Percentiles rank a stretch among this genome's conserved stretches.
These are phyloP conservation scores for Adansonia rubrostipa DNA, from an alignment of 441 rosid genomes.

Conservation along the genomic window DNA sequence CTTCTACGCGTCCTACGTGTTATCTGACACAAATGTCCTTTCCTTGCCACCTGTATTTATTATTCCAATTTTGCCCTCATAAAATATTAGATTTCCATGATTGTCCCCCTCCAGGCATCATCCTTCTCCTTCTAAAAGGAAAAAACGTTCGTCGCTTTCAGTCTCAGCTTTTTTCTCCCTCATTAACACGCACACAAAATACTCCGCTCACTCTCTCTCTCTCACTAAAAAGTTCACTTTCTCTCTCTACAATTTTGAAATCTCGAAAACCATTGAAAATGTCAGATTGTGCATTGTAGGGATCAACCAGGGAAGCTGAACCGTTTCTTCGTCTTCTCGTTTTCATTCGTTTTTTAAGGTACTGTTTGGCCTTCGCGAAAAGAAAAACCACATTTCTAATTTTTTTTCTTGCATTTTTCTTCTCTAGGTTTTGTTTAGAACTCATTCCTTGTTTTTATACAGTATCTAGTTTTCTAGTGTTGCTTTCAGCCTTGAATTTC, in stretches of 20 bases:
- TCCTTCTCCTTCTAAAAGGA: neutral
- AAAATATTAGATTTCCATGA: neutral
- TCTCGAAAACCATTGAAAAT: conserved; percentile 23
- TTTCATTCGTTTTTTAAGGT: conserved; percentile 8
- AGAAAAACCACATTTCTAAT: neutral
- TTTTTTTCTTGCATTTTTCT: neutral
- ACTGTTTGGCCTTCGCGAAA: conserved; percentile 34
- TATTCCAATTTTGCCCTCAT: conserved; percentile 21
- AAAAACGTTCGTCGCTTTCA: conserved; percentile 46
- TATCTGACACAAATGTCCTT: neutral
- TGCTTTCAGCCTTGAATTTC: conserved; percentile 2
- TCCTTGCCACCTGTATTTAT: conserved; percentile 28
- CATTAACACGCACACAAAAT: neutral
- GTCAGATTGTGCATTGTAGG: conserved; percentile 1
- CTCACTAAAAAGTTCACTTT: neutral
- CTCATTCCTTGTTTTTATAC: neutral
- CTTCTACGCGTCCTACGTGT: neutral
- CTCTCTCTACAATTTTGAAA: conserved; percentile 15
- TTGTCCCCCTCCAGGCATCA: conserved; percentile 3
- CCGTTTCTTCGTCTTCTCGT: conserved; percentile 4
- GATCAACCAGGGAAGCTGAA: conserved; percentile 6
- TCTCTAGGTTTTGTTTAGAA: neutral
- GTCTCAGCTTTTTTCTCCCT: conserved; percentile 30
- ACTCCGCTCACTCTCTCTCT: neutral
- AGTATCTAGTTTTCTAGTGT: neutral